A percentile compares a stretch with the other conserved stretches of the same genome.
These are phyloP conservation scores for Clavariopsis aquatica DNA, from an alignment of 495 filamentous ascomycete species.

Conservation along the genomic window DNA sequence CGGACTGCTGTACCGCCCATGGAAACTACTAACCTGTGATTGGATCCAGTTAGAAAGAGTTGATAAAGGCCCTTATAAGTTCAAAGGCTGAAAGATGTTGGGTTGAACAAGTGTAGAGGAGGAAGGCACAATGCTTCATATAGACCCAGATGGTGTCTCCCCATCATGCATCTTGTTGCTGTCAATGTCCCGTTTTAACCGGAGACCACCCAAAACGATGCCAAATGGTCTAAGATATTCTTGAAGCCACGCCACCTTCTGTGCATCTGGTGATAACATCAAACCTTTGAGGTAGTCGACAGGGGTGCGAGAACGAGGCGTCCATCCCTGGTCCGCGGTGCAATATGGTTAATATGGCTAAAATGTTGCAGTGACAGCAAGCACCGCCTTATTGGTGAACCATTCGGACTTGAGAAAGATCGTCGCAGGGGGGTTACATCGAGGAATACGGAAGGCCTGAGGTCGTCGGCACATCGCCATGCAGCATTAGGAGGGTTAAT, in stretches of 20 bases:
- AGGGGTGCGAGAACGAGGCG: not conserved
- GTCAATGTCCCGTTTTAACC: slow-evolving; percentile 25
- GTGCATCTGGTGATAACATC: slow-evolving; percentile 13
- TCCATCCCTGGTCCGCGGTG: not conserved
- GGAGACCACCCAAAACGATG: slow-evolving; percentile 20
- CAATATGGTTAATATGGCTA: slow-evolving; percentile 1
- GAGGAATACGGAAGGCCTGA: slow-evolving; percentile 6
- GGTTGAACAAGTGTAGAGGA: not conserved
- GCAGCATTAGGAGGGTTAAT: not conserved
- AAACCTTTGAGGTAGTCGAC: slow-evolving; percentile 9
- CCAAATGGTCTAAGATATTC: slow-evolving; percentile 29
- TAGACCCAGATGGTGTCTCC: slow-evolving; percentile 6
- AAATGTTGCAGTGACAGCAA: not conserved
- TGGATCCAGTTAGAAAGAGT: not conserved
- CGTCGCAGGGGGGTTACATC: slow-evolving; percentile 18
- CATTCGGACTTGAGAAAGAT: slow-evolving; percentile 20
- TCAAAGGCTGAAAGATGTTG: slow-evolving; percentile 16
- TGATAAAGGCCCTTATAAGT: not conserved
- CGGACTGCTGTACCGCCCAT: slow-evolving; percentile 19
- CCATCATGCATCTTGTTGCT: slow-evolving; percentile 1
- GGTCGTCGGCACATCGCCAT: not conserved
- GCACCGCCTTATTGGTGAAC: slow-evolving; percentile 7
- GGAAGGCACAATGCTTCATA: slow-evolving; percentile 14
- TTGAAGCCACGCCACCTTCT: not conserved
- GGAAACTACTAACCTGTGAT: not conserved